Base-by-base conservation (phyloP, 495 filamentous ascomycete species). In the Penicillium robsamsonii region DNA sequence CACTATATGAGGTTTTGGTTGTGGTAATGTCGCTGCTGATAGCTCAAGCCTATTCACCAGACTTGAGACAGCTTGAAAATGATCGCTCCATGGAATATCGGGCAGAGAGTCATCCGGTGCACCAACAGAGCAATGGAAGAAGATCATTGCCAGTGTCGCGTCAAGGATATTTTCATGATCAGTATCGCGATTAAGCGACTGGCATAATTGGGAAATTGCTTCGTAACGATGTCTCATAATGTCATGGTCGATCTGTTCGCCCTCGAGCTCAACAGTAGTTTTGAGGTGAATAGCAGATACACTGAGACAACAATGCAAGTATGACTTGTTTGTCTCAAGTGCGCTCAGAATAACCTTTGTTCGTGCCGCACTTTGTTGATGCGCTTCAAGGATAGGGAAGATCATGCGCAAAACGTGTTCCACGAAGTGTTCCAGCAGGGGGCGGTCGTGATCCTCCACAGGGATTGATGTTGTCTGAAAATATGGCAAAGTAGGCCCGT, bases 231-330 rank as follows among this genome's bases (percentile, higher is more conserved):
- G 92, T 54, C 89, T 85, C 83, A 96, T 88, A 61, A 98, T 96
- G 67, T 97, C 92, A 62, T 85, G 83, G 73, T 97, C 92, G 55
- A 90, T 86, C 58, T 91, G 84, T 54, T 96, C 90, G 31, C 82
- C 84, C 41, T 78, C 74, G 18, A 90, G 69, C 29, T 85, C 74
- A 57, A 77, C 74, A 0, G 87, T 89, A 0, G 90, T 86, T 77
- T 97, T 97, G 63, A 88, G 85, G 72, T 98, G 94, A 63, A 95
- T 88, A n/a, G 93, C 93, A 13, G 94, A 81, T 58, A 96, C 92
- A 78, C 92, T 96, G 54, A 98, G 77, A 73, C 94, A 97, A 74
- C 92, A 97, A 75, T 96, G 92, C 17, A 96, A 79, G 71, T 97
- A 98, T 57, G 83, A 88, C 67, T 90, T 92, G 81, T 97, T 98